These are phyloP conservation scores for Phycomyces blakesleeanus DNA, from an alignment of 192 early-diverging fungal genomes.

Conservation along the genomic window DNA sequence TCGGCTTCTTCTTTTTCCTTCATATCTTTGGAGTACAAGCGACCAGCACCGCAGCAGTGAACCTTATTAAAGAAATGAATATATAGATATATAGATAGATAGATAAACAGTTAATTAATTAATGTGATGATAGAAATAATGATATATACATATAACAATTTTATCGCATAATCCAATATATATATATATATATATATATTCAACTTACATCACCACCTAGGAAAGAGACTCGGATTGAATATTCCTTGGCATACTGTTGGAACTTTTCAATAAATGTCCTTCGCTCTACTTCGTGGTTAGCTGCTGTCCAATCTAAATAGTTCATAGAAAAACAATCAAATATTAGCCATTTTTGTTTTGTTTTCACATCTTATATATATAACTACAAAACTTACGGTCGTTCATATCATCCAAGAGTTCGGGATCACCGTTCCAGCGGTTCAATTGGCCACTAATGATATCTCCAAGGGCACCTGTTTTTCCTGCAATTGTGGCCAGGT, in stretches of 20 bases:
- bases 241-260: conserved; percentile 58
- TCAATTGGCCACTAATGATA: conserved; percentile 29
- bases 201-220: conserved; percentile 77
- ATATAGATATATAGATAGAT: too few species aligned
- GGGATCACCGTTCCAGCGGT: conserved; percentile 68
- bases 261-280: conserved; percentile 58
- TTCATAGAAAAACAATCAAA: too few species aligned
- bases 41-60: conserved; percentile 63
- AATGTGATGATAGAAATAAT: conserved; percentile 16
- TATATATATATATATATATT: too few species aligned
- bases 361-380: background rate
- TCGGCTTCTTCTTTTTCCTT: conserved; percentile 55
- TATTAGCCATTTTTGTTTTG: background rate
- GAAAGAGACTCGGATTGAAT: conserved; percentile 70
- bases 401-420: conserved; percentile 85
- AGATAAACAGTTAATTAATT: too few species aligned
- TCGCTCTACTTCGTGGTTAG: conserved; percentile 68
- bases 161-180: too few species aligned
- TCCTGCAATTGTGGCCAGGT: conserved; percentile 50
- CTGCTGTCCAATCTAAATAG: conserved; percentile 56
- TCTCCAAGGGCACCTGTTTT: conserved; percentile 52
- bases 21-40: conserved; percentile 52
- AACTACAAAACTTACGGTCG: conserved; percentile 54
- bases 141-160: too few species aligned
- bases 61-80: too few species aligned